These are phyloP conservation scores for Ceratocystis diversiconidia DNA, from an alignment of 2,329 filamentous ascomycete species.

Conservation along the genomic window DNA sequence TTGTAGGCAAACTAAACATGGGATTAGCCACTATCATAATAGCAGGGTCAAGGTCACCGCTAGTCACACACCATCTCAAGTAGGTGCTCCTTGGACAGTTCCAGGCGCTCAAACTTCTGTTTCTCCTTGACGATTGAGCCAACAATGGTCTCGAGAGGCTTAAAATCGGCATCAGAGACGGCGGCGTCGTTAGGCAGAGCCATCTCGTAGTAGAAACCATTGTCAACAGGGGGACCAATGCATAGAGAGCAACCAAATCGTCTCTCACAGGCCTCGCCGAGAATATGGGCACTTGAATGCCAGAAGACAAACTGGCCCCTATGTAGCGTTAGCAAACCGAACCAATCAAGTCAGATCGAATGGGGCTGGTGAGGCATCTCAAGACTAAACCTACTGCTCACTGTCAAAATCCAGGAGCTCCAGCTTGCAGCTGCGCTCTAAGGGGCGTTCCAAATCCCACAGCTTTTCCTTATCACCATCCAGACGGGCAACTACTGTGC, in stretches of 20 bases:
- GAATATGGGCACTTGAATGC: constrained; percentile 89
- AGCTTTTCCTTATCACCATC: constrained; percentile 57
- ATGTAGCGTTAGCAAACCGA: background rate
- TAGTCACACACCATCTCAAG: constrained; percentile 50
- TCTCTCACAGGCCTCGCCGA: constrained; percentile 88
- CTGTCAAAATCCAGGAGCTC: constrained; percentile 69
- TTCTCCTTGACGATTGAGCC: constrained; percentile 87
- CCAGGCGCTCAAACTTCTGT: constrained; percentile 82
- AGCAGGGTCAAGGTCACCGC: background rate
- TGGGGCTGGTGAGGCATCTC: background rate
- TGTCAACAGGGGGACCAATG: constrained; percentile 80
- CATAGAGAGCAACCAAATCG: constrained; percentile 84
- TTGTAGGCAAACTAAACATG: constrained; percentile 65
- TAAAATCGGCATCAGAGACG: constrained; percentile 67
- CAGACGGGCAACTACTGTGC: constrained; percentile 72
- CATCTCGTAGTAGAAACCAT: constrained; percentile 98
- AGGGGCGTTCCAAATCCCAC: constrained; percentile 83
- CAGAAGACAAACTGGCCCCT: constrained; percentile 86
- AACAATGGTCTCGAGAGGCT: constrained; percentile 68
- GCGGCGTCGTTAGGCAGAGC: constrained; percentile 55
- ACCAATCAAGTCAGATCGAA: background rate
- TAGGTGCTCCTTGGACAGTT: constrained; percentile 78
- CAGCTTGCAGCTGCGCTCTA: constrained; percentile 77
- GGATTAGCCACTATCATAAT: constrained; percentile 3
- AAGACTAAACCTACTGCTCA: constrained; percentile 17